phyloP scores from a whole-genome alignment of 192 early-diverging fungal genomes.

The Linderina pennispora region DNA sequence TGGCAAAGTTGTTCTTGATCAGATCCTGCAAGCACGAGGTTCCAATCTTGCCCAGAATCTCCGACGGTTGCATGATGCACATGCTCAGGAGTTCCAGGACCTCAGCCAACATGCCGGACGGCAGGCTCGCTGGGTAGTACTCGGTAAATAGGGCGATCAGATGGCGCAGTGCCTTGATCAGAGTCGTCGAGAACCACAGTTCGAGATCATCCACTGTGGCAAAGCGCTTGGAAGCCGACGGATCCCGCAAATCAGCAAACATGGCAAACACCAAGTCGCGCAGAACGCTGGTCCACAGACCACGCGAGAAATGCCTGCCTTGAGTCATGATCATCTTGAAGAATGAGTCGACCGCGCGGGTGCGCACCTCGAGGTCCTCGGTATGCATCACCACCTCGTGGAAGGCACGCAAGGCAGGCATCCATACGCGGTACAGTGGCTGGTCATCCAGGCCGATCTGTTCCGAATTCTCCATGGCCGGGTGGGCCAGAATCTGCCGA shows the following conservation, averaged over 20 bases:
- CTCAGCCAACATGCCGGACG: constrained; percentile 67
- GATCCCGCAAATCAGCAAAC: constrained; percentile 75
- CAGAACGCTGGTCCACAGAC: constrained; percentile 77
- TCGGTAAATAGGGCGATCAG: constrained; percentile 78
- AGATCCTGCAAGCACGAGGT: constrained; percentile 87
- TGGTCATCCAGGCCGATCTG: constrained; percentile 46
- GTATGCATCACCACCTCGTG: constrained; percentile 88
- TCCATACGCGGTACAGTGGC: constrained; percentile 71
- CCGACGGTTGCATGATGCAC: constrained; percentile 92
- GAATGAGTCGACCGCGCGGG: constrained; percentile 73
- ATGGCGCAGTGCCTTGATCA: constrained; percentile 86
- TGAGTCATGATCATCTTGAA: constrained; percentile 78
- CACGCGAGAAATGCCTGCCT: constrained; percentile 64
- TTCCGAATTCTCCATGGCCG: constrained; percentile 1
- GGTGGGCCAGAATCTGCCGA: constrained; percentile 18
- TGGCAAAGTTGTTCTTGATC: constrained; percentile 67
- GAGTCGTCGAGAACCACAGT: constrained; percentile 90
- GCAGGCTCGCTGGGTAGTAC: constrained; percentile 61
- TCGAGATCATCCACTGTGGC: constrained; percentile 80
- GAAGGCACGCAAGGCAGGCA: constrained; percentile 82
- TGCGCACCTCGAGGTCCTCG: constrained; percentile 86
- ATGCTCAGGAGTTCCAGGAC: constrained; percentile 73
- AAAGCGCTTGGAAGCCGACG: constrained; percentile 51
- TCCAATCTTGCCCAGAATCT: constrained; percentile 83
- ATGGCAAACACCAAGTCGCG: constrained; percentile 85